Evolutionary conservation across 495 filamentous ascomycete genomes (phyloP), one percentile per base, ranked within the genome.

Genomic region (Lasiosphaeria ovina): DNA sequence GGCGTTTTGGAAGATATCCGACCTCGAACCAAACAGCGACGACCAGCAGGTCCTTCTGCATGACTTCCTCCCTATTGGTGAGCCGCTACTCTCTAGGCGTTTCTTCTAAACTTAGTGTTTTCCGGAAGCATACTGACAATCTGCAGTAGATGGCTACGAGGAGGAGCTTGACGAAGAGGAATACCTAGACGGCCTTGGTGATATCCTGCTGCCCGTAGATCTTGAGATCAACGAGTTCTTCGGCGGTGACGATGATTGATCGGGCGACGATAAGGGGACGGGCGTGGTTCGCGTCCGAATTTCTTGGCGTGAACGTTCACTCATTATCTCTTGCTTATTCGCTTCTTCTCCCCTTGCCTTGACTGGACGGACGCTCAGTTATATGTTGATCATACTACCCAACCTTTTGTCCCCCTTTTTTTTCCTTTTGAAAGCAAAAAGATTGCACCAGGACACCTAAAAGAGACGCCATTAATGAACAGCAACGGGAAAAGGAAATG

Each of bases 1-100:
- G 12, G 81, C 82, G 6, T 89, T 87, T 65, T 89, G 87, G 87
- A 89, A 89, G 72, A 68, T 83, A 4, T 78, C 75, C 35, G 83
- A 88, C 49, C 57, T 53, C 11, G 66, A 68, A 62, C 49, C 64
- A 4, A 38, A 11, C 8, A 34, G 10, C 10, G 64, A 65, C 3
- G 65, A 64, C 44, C 35, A 67, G 10, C 54, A 62, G 55, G 60
- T 66, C 3, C 45, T 68, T 14, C 57, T 66, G n/a, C 54, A 64
- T 47, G 65, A 67, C 55, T 49, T 70, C 24, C 42, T 61, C 4
- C 62, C 67, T 12, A 51, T 68, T 10, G 45, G 67, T 70, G 62
- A 1, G 60, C 51, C 11, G 55, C 45, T 42, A 12, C 38, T 7
- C 38, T 42, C 24, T 24, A 24, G 24, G 24, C 24, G 24, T 24